A percentile compares a stretch with the other conserved stretches of the same genome.
phyloP scores from a whole-genome alignment of 1,284 basidiomycete species.

The Stygiomarasmius scandens region DNA sequence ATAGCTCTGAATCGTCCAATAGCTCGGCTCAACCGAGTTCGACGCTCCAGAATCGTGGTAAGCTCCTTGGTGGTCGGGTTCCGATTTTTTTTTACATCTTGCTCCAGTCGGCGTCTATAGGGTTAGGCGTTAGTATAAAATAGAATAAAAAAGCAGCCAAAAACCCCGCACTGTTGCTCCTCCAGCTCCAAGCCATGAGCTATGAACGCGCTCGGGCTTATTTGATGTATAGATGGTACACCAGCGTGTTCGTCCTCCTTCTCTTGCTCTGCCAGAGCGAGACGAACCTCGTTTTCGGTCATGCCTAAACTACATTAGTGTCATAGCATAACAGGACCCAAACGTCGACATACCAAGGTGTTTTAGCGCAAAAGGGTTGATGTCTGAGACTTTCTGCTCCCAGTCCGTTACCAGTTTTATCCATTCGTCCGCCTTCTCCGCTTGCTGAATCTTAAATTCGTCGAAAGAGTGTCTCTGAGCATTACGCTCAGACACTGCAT shows the following conservation, averaged over 20 bases:
- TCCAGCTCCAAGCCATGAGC: constrained; percentile 18
- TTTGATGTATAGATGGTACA: constrained; percentile 3
- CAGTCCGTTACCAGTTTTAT: constrained; percentile 21
- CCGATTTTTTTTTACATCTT: background rate
- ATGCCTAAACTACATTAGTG: constrained; percentile 3
- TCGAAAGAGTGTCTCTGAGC: background rate
- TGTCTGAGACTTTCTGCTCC: constrained; percentile 22
- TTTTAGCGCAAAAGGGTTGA: constrained; percentile 25
- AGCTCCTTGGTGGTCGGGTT: background rate
- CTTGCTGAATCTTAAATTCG: background rate
- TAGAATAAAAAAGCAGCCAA: background rate
- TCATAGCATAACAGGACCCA: background rate
- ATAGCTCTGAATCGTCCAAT: constrained; percentile 2
- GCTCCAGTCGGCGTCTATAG: background rate
- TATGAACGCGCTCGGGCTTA: constrained; percentile 15
- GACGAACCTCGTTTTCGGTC: constrained; percentile 15
- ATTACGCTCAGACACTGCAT: background rate
- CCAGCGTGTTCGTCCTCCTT: background rate
- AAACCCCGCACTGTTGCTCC: constrained; percentile 20
- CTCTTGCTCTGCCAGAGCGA: constrained; percentile 18
- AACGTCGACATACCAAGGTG: constrained; percentile 3
- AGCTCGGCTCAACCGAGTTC: background rate
- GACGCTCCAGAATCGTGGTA: background rate
- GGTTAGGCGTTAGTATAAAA: background rate
- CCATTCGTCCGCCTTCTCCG: constrained; percentile 19